These are phyloP conservation scores for Rhizopogon salebrosus DNA, from an alignment of 768 basidiomycete genomes.

Conservation along the genomic window DNA sequence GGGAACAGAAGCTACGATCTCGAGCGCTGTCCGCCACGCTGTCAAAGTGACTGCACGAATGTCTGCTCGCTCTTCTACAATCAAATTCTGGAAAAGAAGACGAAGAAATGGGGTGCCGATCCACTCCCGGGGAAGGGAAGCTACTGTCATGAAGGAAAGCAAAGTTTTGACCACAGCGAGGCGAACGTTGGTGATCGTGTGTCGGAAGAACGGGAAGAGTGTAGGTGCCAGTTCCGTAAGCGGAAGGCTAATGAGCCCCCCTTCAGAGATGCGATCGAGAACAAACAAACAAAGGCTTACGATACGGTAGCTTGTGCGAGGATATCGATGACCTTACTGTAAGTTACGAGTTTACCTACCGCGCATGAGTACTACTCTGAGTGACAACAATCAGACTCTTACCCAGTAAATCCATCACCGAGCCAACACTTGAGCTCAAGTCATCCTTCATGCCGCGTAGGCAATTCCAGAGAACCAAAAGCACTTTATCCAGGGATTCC, in stretches of 20 bases:
- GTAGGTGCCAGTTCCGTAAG: slow-evolving; percentile 80
- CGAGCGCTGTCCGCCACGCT: slow-evolving; percentile 71
- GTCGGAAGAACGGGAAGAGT: slow-evolving; percentile 94
- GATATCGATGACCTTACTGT: slow-evolving; percentile 70
- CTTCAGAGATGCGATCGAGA: slow-evolving; percentile 4
- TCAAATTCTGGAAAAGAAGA: slow-evolving; percentile 88
- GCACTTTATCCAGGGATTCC: slow-evolving; percentile 63
- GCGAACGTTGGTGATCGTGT: slow-evolving; percentile 91
- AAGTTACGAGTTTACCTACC: slow-evolving; percentile 77
- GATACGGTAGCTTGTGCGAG: slow-evolving; percentile 64
- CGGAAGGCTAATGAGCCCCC: slow-evolving; percentile 48
- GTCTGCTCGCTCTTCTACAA: slow-evolving; percentile 86
- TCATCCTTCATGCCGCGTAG: slow-evolving; percentile 94
- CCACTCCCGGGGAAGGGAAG: slow-evolving; percentile 77
- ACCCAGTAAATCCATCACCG: slow-evolving; percentile 98
- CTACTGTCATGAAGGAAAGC: slow-evolving; percentile 77
- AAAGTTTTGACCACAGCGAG: slow-evolving; percentile 89
- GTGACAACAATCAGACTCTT: slow-evolving; percentile 11
- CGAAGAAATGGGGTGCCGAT: slow-evolving; percentile 70
- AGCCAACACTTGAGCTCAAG: slow-evolving; percentile 90
- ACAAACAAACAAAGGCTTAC: slow-evolving; percentile 42
- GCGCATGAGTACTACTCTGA: slow-evolving; percentile 3
- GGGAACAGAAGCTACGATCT: slow-evolving; percentile 41
- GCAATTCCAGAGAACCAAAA: slow-evolving; percentile 88
- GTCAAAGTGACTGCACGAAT: slow-evolving; percentile 68